These are phyloP conservation scores for Myxozyma mucilagina DNA, from an alignment of 805 yeast species.

Conservation along the genomic window DNA sequence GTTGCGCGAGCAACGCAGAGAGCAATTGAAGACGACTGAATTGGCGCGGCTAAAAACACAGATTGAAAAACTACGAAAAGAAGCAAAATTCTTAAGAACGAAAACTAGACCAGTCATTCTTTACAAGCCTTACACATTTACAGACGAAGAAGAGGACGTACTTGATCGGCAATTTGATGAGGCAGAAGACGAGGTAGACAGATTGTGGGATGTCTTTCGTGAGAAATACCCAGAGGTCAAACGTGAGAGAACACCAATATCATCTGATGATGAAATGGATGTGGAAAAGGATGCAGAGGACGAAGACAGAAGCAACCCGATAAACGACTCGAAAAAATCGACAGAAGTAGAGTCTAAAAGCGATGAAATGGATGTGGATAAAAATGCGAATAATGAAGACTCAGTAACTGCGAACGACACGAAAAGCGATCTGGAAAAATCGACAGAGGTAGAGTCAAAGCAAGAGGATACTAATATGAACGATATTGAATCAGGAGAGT, in stretches of 20 bases:
- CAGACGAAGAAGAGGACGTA: slow-evolving; percentile 3
- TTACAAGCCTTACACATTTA: slow-evolving; percentile 6
- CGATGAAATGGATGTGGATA: neutral
- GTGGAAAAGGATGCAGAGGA: neutral
- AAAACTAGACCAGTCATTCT: neutral
- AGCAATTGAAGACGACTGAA: neutral
- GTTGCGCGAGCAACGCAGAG: neutral
- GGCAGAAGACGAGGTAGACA: slow-evolving; percentile 3
- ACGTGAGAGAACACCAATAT: slow-evolving; percentile 4
- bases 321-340: neutral
- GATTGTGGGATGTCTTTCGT: slow-evolving; percentile 13
- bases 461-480: too few species aligned
- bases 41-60: neutral
- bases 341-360: neutral
- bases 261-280: neutral
- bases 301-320: neutral
- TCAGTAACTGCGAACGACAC: neutral
- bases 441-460: too few species aligned
- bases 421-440: neutral
- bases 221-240: slow-evolving; percentile 1
- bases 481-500: too few species aligned
- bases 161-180: slow-evolving; percentile 11
- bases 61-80: neutral
- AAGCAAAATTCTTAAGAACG: slow-evolving; percentile 7
- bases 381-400: neutral